A percentile compares a stretch with the other conserved stretches of the same genome.
Evolutionary conservation across 257 asterid species (phyloP).

Genomic region (Solanum gandarillasii): DNA sequence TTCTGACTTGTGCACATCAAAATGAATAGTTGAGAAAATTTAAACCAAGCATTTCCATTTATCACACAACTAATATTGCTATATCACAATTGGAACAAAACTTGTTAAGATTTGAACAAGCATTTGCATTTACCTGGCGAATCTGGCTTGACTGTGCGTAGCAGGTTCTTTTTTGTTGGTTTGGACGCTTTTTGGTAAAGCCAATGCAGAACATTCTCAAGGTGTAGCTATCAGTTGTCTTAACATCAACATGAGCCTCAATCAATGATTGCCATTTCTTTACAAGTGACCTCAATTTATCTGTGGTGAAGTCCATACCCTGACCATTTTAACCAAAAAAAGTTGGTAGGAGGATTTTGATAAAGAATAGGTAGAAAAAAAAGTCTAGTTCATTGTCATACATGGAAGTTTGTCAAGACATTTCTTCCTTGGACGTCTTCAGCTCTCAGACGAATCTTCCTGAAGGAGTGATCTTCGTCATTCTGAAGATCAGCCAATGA

Average conservation of each 20-base stretch:
- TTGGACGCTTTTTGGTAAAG: constrained; percentile 73
- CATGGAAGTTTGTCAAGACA: constrained; percentile 79
- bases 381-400: background rate
- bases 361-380: no score
- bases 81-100: background rate
- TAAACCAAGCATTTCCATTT: background rate
- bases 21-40: background rate
- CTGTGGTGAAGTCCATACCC: constrained; percentile 82
- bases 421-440: constrained; percentile 85
- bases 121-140: constrained; percentile 39
- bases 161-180: constrained; percentile 88
- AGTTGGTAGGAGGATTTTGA: background rate
- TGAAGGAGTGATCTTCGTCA: constrained; percentile 74
- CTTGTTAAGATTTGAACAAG: background rate
- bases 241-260: constrained; percentile 86
- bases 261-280: constrained; percentile 67
- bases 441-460: constrained; percentile 79
- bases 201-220: constrained; percentile 78
- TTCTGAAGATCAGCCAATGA: constrained; percentile 81
- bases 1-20: background rate
- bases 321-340: constrained; percentile 5
- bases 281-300: constrained; percentile 72
- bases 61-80: background rate
- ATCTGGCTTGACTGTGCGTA: constrained; percentile 81
- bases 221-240: constrained; percentile 58